Percentiles rank a stretch among this genome's conserved stretches.
These are phyloP conservation scores for Aspergillus pseudoterreus DNA, from an alignment of 2,329 filamentous ascomycete species.

Conservation along the genomic window DNA sequence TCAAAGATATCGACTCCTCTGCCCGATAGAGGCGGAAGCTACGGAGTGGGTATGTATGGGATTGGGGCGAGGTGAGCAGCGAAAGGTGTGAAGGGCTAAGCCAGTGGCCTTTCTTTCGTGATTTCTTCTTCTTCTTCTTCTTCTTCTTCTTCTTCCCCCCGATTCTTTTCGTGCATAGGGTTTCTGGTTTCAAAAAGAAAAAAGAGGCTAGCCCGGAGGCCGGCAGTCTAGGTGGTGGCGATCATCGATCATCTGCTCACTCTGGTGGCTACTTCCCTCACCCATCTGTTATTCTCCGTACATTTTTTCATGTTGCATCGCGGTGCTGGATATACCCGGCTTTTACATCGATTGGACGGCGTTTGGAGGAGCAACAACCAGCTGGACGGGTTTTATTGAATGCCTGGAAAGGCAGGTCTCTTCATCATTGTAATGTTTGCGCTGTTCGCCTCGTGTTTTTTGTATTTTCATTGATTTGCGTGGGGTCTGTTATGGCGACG, in stretches of 20 bases:
- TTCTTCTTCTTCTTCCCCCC: constrained; percentile 6
- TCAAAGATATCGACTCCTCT: constrained; percentile 37
- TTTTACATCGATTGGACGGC: constrained; percentile 38
- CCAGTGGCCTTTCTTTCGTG: constrained; percentile 13
- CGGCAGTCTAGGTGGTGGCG: constrained; percentile 8
- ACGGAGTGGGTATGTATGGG: constrained; percentile 44
- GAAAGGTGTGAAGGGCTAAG: constrained; percentile 16
- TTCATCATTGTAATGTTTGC: neutral
- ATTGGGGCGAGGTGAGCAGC: constrained; percentile 37
- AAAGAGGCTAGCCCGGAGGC: constrained; percentile 9
- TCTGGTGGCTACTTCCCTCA: constrained; percentile 11
- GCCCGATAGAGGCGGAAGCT: constrained; percentile 39
- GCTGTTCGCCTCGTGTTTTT: neutral
- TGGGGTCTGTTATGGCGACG: constrained; percentile 1
- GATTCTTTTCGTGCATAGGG: constrained; percentile 17
- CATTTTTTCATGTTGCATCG: constrained; percentile 39
- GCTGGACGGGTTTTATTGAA: constrained; percentile 5
- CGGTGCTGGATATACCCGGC: constrained; percentile 49
- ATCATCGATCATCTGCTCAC: constrained; percentile 1
- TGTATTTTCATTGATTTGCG: constrained; percentile 11
- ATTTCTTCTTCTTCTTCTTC: constrained; percentile 7
- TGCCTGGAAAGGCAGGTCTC: neutral
- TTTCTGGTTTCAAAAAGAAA: constrained; percentile 15
- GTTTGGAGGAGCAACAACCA: constrained; percentile 23
- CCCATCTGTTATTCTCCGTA: constrained; percentile 27